Percentiles rank a stretch among this genome's conserved stretches.
phyloP scores from a whole-genome alignment of 2,329 filamentous ascomycete species.

The Monosporascus ibericus region DNA sequence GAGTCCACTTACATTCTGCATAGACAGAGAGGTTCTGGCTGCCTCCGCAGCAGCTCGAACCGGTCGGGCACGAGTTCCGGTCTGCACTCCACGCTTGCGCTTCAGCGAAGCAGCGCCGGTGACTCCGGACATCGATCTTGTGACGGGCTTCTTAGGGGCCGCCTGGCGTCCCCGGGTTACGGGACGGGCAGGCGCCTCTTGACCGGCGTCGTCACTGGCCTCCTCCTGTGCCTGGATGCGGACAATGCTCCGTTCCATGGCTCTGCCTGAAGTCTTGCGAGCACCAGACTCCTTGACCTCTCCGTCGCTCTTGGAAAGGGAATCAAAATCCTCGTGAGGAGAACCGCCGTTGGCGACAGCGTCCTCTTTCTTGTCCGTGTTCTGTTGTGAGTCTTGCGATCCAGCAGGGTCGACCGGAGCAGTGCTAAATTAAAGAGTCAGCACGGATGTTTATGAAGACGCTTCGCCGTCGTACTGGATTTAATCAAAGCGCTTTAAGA shows the following conservation, averaged over 20 bases:
- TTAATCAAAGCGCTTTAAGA: no score
- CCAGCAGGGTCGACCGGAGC: no score
- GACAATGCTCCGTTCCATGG: background rate
- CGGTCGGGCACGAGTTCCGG: conserved; percentile 6
- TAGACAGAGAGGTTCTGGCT: conserved; percentile 8
- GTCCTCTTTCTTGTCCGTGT: background rate
- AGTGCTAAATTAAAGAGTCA: no score
- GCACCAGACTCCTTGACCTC: background rate
- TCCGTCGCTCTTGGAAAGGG: background rate
- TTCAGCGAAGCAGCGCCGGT: background rate
- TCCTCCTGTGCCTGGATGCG: background rate
- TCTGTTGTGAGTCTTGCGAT: no score
- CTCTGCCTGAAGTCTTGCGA: background rate
- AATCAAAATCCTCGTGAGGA: background rate
- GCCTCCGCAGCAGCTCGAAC: conserved; percentile 9
- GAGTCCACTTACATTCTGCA: conserved; percentile 8
- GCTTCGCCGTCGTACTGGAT: no score
- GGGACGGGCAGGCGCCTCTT: background rate
- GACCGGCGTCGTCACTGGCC: background rate
- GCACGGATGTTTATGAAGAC: no score
- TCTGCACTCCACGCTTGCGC: conserved; percentile 1
- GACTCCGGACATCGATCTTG: background rate
- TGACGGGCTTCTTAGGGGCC: background rate
- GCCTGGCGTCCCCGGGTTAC: background rate
- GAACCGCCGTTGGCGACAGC: background rate